A percentile compares a stretch with the other conserved stretches of the same genome.
phyloP scores from a whole-genome alignment of 495 filamentous ascomycete species.

The Xylaria sp. region DNA sequence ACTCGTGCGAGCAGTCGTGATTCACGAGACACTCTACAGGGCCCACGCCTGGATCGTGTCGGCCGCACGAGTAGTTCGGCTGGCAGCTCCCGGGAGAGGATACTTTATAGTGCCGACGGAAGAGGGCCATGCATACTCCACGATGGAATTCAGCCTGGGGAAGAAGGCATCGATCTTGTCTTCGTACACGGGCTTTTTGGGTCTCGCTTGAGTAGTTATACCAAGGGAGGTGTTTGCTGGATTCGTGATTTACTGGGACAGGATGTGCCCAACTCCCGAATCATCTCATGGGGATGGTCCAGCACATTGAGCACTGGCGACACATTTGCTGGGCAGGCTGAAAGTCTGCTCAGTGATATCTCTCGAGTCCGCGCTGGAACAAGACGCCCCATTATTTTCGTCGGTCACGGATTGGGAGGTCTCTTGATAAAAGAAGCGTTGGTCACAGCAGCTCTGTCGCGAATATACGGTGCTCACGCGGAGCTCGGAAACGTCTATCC shows the following conservation, averaged over 20 bases:
- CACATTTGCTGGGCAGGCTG: constrained; percentile 40
- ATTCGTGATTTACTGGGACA: constrained; percentile 43
- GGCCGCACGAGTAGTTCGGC: constrained; percentile 41
- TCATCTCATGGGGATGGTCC: constrained; percentile 44
- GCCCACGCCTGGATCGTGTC: constrained; percentile 40
- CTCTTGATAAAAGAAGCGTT: constrained; percentile 47
- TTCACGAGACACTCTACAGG: constrained; percentile 31
- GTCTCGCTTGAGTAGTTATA: constrained; percentile 39
- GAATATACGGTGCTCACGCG: constrained; percentile 41
- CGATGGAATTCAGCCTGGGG: constrained; percentile 33
- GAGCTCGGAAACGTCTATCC: constrained; percentile 43
- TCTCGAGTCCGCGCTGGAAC: constrained; percentile 32
- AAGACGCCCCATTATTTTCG: constrained; percentile 47
- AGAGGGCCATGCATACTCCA: constrained; percentile 39
- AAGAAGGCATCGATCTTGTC: constrained; percentile 42
- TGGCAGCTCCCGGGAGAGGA: constrained; percentile 39
- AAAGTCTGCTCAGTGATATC: constrained; percentile 37
- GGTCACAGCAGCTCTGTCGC: constrained; percentile 40
- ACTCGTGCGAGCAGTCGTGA: constrained; percentile 37
- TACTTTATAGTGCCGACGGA: constrained; percentile 36
- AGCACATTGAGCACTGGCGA: constrained; percentile 29
- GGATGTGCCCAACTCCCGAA: constrained; percentile 36
- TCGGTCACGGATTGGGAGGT: constrained; percentile 48
- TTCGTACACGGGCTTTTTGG: constrained; percentile 47
- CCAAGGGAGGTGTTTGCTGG: constrained; percentile 41